phyloP scores from a whole-genome alignment of 1,284 basidiomycete species.

The Tylopilus sp. region DNA sequence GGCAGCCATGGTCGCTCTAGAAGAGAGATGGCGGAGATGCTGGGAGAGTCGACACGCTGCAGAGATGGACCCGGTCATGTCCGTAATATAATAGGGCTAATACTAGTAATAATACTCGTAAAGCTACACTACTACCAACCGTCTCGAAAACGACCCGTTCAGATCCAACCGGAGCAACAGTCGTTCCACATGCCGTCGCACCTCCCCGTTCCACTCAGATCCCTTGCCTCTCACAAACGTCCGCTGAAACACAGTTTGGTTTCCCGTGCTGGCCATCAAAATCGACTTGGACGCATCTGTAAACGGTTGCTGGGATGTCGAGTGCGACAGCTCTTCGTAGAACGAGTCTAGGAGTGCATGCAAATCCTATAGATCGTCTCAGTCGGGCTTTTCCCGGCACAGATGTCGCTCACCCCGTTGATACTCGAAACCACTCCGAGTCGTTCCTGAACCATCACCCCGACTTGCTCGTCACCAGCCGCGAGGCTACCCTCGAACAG shows the following conservation, averaged over 20 bases:
- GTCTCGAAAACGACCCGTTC: slow-evolving; percentile 71
- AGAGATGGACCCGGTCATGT: slow-evolving; percentile 32
- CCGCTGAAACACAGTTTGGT: slow-evolving; percentile 49
- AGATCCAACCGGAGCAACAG: slow-evolving; percentile 80
- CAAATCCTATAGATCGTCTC: slow-evolving; percentile 44
- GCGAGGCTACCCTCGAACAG: slow-evolving; percentile 71
- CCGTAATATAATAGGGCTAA: slow-evolving; percentile 16
- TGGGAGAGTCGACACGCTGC: slow-evolving; percentile 49
- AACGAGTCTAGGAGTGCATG: slow-evolving; percentile 63
- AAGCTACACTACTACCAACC: slow-evolving; percentile 17
- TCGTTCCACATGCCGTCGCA: slow-evolving; percentile 75
- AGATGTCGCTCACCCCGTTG: slow-evolving; percentile 51
- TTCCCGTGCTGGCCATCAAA: slow-evolving; percentile 56
- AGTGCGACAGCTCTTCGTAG: slow-evolving; percentile 70
- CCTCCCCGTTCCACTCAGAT: slow-evolving; percentile 55
- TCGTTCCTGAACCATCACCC: slow-evolving; percentile 66
- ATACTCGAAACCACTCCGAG: slow-evolving; percentile 64
- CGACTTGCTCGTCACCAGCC: slow-evolving; percentile 51
- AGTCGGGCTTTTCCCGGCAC: not conserved
- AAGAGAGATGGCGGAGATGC: slow-evolving; percentile 50
- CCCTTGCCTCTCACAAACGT: slow-evolving; percentile 46
- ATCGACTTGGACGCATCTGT: slow-evolving; percentile 67
- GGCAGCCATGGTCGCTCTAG: slow-evolving; percentile 48
- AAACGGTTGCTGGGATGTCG: slow-evolving; percentile 66
- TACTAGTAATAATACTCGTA: no score